Conservation (phyloP, 192 early-diverging fungal species). For the Umbelopsis sp. region DNA sequence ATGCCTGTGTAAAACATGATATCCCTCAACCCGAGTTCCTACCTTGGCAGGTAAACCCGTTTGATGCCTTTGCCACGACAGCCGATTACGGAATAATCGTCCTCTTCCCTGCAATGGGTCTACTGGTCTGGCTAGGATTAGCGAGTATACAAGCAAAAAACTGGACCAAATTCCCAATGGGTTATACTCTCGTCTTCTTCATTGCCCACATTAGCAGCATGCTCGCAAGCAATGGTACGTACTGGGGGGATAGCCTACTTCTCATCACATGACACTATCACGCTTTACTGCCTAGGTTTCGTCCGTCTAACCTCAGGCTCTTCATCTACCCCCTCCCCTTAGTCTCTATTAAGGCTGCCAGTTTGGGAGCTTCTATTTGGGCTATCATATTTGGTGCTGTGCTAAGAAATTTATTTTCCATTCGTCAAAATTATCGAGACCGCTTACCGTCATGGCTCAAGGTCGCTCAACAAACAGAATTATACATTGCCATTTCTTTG, state of each 20-base stretch:
- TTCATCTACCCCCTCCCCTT: not conserved
- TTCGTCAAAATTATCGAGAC: not conserved
- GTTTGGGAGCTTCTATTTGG: slow-evolving; percentile 57
- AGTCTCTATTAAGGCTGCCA: slow-evolving; percentile 42
- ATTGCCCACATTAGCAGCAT: slow-evolving; percentile 50
- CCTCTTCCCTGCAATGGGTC: slow-evolving; percentile 46
- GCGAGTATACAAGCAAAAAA: slow-evolving; percentile 28
- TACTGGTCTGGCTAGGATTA: slow-evolving; percentile 45
- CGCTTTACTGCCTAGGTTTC: not conserved
- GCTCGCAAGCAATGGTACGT: slow-evolving; percentile 46
- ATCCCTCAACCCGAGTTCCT: slow-evolving; percentile 47
- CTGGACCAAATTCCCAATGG: slow-evolving; percentile 43
- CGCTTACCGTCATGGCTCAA: slow-evolving; percentile 51
- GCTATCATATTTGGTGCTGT: slow-evolving; percentile 53
- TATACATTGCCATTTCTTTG: slow-evolving; percentile 55
- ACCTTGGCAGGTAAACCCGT: slow-evolving; percentile 47
- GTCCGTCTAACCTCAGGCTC: not conserved
- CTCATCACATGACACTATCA: not conserved
- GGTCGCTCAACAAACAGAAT: slow-evolving; percentile 54
- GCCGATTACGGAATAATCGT: slow-evolving; percentile 46
- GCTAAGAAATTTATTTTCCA: slow-evolving; percentile 37
- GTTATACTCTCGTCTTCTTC: slow-evolving; percentile 46
- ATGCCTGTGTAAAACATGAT: slow-evolving; percentile 38
- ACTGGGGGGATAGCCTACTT: not conserved
- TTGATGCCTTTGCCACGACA: slow-evolving; percentile 36